Percentiles rank a stretch among this genome's conserved stretches.
Evolutionary conservation across 331 rosid genomes (phyloP).

Genomic region (Malus hybrid): DNA sequence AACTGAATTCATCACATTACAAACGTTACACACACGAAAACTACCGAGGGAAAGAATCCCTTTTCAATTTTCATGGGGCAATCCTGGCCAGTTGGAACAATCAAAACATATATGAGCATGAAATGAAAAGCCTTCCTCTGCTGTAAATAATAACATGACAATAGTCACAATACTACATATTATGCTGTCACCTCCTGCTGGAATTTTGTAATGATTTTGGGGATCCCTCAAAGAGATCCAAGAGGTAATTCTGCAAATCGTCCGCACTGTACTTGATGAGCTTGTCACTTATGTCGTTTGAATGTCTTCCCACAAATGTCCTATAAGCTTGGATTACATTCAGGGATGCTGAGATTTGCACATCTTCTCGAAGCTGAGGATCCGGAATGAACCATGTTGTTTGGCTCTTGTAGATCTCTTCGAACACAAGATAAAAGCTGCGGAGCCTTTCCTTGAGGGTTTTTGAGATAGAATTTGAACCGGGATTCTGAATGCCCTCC

Average conservation of each 20-base stretch:
- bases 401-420: constrained; percentile 75
- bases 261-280: constrained; percentile 63
- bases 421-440: constrained; percentile 69
- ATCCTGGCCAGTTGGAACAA: constrained; percentile 14
- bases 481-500: constrained; percentile 46
- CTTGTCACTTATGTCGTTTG: constrained; percentile 51
- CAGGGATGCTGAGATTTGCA: constrained; percentile 64
- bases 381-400: constrained; percentile 73
- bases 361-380: constrained; percentile 69
- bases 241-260: constrained; percentile 70
- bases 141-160: not conserved
- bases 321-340: constrained; percentile 82
- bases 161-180: not conserved
- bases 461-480: constrained; percentile 46
- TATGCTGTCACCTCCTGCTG: constrained; percentile 46
- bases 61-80: not conserved
- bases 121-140: constrained; percentile 2
- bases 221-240: constrained; percentile 83
- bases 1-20: constrained; percentile 14
- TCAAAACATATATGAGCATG: not conserved
- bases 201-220: constrained; percentile 58
- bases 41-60: not conserved
- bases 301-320: constrained; percentile 62
- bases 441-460: constrained; percentile 58
- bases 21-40: constrained; percentile 5